Base-by-base conservation (phyloP, 805 yeast genomes). In the Yarrowia deformans region DNA sequence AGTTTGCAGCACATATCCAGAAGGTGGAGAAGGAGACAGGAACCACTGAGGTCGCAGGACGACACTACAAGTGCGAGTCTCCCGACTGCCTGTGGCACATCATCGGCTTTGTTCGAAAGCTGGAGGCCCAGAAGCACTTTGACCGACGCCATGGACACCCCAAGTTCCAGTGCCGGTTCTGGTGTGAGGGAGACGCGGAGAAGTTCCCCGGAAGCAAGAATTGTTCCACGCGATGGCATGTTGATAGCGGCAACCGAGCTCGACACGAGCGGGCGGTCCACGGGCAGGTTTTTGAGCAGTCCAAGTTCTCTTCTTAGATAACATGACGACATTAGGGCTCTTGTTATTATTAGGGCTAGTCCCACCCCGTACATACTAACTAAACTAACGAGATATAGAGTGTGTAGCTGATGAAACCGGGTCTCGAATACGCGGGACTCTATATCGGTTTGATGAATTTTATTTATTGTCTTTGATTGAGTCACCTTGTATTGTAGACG, bases 161-260 rank as follows among this genome's bases (percentile, higher is more conserved):
- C n/a, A 48, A 69, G 61, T 74, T 73, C 60, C 75, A 74, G 56
- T 74, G 76, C 67, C 70, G 76, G 19, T 74, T 71, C 70, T 74
- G 76, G 76, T 70, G 73, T 23, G 71, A 68, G 16, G 46, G 56
- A 23, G 72, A 71, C 34, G 67, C 67, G 29, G 76, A 74, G 45
- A 73, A 73, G 67, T 73, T 70, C 60, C 69, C 72, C 8, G 76
- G 76, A 8, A 61, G 73, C 45, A 68, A 72, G 8, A 71, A 70
- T 4, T 74, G 76, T 68, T 72, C 74, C 10, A 74, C 76, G 7
- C 71, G 72, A 48, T 74, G 76, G 76, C 76, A 74, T 48, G 76
- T 76, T 13, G 76, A 74, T 52, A 70, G 75, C 16, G 76, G 76
- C 8, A 74, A 74, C 56, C 67, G 76, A 7, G 70, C 73, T 6